phyloP scores from a whole-genome alignment of 148 eudicot species.

The Vaccinium corymbosum region DNA sequence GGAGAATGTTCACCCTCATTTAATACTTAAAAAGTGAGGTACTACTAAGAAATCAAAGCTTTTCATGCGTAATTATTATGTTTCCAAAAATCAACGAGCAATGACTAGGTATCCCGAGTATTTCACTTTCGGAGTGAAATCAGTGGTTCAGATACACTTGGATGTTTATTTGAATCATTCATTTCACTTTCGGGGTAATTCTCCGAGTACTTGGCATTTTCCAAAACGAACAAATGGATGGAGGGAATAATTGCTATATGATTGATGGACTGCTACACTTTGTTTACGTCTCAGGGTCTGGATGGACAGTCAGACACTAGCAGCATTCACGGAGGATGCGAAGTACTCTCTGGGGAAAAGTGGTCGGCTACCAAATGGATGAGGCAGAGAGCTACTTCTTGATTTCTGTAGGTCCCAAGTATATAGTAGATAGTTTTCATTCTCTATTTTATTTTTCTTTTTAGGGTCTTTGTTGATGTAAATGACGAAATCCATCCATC shows the following conservation, averaged over 20 bases:
- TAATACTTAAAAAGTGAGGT: too few species aligned
- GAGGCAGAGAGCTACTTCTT: slow-evolving; percentile 65
- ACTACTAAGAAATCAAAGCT: too few species aligned
- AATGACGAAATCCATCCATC: not conserved
- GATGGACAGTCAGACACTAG: slow-evolving; percentile 82
- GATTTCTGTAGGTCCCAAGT: slow-evolving; percentile 14
- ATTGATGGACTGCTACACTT: not conserved
- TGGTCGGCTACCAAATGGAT: slow-evolving; percentile 99
- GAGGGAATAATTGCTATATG: not conserved
- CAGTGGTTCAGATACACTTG: too few species aligned
- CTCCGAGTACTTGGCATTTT: too few species aligned
- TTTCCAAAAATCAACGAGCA: too few species aligned
- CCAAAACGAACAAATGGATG: too few species aligned
- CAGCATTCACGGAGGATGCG: slow-evolving; percentile 95
- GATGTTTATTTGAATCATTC: too few species aligned
- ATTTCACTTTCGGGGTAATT: too few species aligned
- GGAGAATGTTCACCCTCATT: too few species aligned
- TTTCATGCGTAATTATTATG: too few species aligned
- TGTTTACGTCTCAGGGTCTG: slow-evolving; percentile 54
- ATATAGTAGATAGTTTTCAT: not conserved
- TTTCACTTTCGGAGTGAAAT: too few species aligned
- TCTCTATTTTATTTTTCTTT: not conserved
- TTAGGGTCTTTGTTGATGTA: not conserved
- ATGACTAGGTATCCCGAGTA: too few species aligned
- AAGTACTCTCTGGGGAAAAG: slow-evolving; percentile 80